Evolutionary conservation across 2,329 filamentous ascomycete species (phyloP).

Genomic region (Thermomyces lanuginosus): DNA sequence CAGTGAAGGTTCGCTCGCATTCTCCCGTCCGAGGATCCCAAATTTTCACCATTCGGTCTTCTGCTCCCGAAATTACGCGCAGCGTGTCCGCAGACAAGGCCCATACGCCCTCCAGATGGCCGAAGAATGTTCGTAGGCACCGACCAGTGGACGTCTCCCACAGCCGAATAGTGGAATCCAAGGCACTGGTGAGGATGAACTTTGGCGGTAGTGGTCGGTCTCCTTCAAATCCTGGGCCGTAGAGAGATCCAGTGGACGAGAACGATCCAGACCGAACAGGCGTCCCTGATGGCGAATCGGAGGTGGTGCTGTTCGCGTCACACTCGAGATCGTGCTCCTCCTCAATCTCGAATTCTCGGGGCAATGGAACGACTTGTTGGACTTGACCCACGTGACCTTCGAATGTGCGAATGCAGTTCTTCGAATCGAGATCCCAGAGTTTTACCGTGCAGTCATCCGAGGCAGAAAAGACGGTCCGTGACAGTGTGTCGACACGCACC

Average conservation of each 20-base stretch:
- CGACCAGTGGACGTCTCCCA: slow-evolving; percentile 76
- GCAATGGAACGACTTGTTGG: slow-evolving; percentile 74
- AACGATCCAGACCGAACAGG: slow-evolving; percentile 9
- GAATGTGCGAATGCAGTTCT: slow-evolving; percentile 58
- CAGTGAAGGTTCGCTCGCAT: slow-evolving; percentile 82
- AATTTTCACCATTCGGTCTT: slow-evolving; percentile 88
- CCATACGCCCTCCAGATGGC: slow-evolving; percentile 93
- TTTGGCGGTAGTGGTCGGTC: slow-evolving; percentile 59
- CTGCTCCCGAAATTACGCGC: slow-evolving; percentile 72
- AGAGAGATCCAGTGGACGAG: slow-evolving; percentile 34
- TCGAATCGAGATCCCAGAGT: slow-evolving; percentile 82
- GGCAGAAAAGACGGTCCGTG: slow-evolving; percentile 75
- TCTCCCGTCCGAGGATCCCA: slow-evolving; percentile 89
- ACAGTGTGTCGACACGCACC: slow-evolving; percentile 69
- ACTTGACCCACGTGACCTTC: slow-evolving; percentile 89
- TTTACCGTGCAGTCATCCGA: slow-evolving; percentile 87
- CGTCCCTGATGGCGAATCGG: slow-evolving; percentile 16
- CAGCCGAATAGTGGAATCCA: slow-evolving; percentile 80
- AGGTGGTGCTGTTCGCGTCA: slow-evolving; percentile 39
- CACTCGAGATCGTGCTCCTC: slow-evolving; percentile 48
- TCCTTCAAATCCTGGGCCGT: slow-evolving; percentile 46
- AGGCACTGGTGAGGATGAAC: slow-evolving; percentile 83
- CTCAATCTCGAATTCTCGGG: slow-evolving; percentile 77
- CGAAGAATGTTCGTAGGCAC: slow-evolving; percentile 85
- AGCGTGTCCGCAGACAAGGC: slow-evolving; percentile 76